Evolutionary conservation across 306 rosid genomes (phyloP), one percentile per base, ranked within the genome.

Genomic region (Quercus berberidifolia): DNA sequence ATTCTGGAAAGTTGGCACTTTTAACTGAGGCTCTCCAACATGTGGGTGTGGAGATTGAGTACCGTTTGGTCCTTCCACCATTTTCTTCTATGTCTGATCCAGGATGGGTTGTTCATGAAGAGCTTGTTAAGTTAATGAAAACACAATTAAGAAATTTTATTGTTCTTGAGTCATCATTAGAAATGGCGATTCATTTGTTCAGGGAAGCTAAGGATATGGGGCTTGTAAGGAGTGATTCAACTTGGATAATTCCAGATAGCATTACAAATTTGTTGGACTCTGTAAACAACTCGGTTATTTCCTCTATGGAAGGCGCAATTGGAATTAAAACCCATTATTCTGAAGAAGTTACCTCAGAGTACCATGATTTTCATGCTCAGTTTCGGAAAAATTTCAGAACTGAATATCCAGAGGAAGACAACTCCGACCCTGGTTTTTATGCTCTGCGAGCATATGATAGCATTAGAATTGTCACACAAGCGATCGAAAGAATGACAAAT

Each of bases 391-490:
- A 10, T 3, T 88, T 91, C 69, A 69, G 55, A 35, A 33, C 73
- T 54, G 68, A 55, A 75, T 5, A 79, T 85, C 86, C 86, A 0
- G 86, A 86, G 13, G 90, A 88, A 76, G 84, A 88, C 26, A 74
- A 85, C 72, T 26, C 81, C 68, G 78, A 85, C 49, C 94, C 92
- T 0, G 91, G 90, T 59, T 82, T 85, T 74, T 83, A 85, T 46
- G 93, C 94, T 56, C 65, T 92, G 43, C 83, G 80, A 81, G 94
- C 97, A 51, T 84, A 88, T 28, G 96, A 92, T 75, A 85, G 87
- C 85, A 75, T 90, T 84, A 56, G 72, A 71, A 26, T 82, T 78
- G 83, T 88, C 60, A 74, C 82, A 79, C 84, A 84, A 60, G 92
- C 96, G 46, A 58, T 84, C 33, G 78, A 80, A 17, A 86, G 73